These are phyloP conservation scores for Nannizzia gypsea DNA, from an alignment of 2,329 filamentous ascomycete genomes.

Conservation along the genomic window DNA sequence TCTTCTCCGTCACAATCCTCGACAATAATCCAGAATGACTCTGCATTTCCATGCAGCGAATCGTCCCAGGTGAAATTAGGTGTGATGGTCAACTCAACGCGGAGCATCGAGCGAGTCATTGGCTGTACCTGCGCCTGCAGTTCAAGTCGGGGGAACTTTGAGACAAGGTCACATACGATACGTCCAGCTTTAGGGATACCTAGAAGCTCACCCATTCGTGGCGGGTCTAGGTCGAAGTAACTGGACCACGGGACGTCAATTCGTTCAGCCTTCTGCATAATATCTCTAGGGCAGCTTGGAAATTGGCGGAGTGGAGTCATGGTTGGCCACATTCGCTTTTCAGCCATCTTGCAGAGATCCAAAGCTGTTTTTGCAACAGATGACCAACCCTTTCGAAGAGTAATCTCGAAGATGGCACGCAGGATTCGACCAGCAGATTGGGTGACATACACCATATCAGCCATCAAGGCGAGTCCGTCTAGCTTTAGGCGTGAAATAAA, in stretches of 20 bases:
- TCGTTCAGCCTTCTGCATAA: conserved; percentile 82
- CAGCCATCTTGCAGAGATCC: conserved; percentile 96
- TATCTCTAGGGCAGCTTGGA: conserved; percentile 65
- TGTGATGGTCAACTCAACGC: conserved; percentile 78
- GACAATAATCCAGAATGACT: conserved; percentile 94
- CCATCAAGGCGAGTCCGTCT: conserved; percentile 90
- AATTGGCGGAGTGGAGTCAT: conserved; percentile 96
- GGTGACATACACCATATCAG: conserved; percentile 96
- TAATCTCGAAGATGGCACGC: conserved; percentile 90
- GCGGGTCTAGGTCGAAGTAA: conserved; percentile 93
- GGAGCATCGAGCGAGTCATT: conserved; percentile 84
- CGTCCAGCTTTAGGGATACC: conserved; percentile 81
- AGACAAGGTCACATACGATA: conserved; percentile 71
- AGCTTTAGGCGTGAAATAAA: conserved; percentile 92
- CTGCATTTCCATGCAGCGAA: conserved; percentile 69
- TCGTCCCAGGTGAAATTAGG: conserved; percentile 97
- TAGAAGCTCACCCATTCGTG: conserved; percentile 87
- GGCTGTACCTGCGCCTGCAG: conserved; percentile 90
- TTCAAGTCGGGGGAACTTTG: conserved; percentile 87
- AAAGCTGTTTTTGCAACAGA: conserved; percentile 84
- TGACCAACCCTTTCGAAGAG: conserved; percentile 93
- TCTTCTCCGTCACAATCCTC: conserved; percentile 97
- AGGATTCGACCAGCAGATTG: conserved; percentile 95
- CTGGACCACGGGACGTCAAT: conserved; percentile 88
- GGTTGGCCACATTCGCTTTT: conserved; percentile 99